Evolutionary conservation across 2,329 filamentous ascomycete genomes (phyloP).

Genomic region (Neophaeococcomyces mojaviensis): DNA sequence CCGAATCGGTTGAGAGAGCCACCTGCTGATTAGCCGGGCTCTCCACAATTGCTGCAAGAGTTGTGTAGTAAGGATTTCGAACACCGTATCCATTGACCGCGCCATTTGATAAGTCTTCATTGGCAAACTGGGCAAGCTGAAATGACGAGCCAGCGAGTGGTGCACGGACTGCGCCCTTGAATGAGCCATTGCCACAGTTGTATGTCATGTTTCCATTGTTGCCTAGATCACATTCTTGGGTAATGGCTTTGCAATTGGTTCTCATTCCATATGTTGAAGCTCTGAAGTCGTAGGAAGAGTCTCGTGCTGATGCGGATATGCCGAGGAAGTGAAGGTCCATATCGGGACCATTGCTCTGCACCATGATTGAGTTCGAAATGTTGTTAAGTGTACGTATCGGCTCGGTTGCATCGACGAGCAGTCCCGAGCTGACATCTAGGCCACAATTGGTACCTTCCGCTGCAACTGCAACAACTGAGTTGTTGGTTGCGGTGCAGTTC

Average conservation of each 20-base stretch:
- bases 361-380: conserved; percentile 6
- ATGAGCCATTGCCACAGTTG: conserved; percentile 10
- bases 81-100: conserved; percentile 2
- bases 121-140: not conserved
- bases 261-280: conserved; percentile 18
- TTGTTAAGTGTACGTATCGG: conserved; percentile 9
- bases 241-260: conserved; percentile 19
- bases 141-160: not conserved
- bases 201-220: conserved; percentile 7
- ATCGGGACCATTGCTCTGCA: conserved; percentile 4
- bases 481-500: conserved; percentile 4
- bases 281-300: conserved; percentile 15
- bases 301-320: conserved; percentile 3
- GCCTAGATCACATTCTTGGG: conserved; percentile 17
- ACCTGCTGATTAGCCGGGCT: not conserved
- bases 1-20: conserved; percentile 2
- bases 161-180: not conserved
- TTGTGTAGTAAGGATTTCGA: conserved; percentile 13
- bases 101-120: conserved; percentile 3
- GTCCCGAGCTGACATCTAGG: not conserved
- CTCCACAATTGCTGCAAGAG: conserved; percentile 3
- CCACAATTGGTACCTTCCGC: not conserved
- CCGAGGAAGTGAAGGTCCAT: conserved; percentile 13
- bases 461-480: not conserved
- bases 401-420: not conserved